Evolutionary conservation across 2,329 filamentous ascomycete genomes (phyloP).

Genomic region (Ophiostoma sp.): DNA sequence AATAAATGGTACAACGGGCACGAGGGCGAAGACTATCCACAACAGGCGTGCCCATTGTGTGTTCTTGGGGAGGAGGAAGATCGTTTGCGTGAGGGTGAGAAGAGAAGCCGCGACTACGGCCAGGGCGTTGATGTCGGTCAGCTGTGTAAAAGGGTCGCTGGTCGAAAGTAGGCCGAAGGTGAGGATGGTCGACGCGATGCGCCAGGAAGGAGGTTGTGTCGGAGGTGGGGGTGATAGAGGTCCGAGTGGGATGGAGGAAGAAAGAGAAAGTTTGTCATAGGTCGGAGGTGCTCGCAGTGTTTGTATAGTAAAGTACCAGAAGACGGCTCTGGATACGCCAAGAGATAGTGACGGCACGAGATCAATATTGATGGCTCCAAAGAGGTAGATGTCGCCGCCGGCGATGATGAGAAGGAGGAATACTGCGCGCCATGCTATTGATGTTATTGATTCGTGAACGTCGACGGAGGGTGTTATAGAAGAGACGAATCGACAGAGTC

Average conservation of each 20-base stretch:
- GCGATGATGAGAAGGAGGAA: neutral
- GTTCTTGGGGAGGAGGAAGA: neutral
- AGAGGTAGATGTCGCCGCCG: neutral
- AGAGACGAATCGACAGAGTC: neutral
- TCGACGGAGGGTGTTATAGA: neutral
- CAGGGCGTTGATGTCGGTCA: neutral
- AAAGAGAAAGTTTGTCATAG: neutral
- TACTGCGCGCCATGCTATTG: neutral
- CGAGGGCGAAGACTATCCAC: constrained; percentile 14
- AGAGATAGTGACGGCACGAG: constrained; percentile 29
- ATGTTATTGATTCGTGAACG: neutral
- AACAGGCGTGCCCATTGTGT: neutral
- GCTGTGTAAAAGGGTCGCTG: neutral
- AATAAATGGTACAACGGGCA: neutral
- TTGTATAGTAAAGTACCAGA: constrained; percentile 41
- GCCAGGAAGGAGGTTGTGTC: constrained; percentile 16
- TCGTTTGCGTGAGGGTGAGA: neutral
- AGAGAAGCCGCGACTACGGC: neutral
- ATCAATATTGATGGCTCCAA: neutral
- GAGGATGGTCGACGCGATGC: neutral
- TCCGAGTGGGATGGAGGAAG: constrained; percentile 34
- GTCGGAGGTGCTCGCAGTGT: constrained; percentile 10
- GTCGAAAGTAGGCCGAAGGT: constrained; percentile 19
- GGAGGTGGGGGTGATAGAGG: constrained; percentile 33
- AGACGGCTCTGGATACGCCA: constrained; percentile 36